These are phyloP conservation scores for Incumbomyces delicatus DNA, from an alignment of 2,329 filamentous ascomycete genomes.

Conservation along the genomic window DNA sequence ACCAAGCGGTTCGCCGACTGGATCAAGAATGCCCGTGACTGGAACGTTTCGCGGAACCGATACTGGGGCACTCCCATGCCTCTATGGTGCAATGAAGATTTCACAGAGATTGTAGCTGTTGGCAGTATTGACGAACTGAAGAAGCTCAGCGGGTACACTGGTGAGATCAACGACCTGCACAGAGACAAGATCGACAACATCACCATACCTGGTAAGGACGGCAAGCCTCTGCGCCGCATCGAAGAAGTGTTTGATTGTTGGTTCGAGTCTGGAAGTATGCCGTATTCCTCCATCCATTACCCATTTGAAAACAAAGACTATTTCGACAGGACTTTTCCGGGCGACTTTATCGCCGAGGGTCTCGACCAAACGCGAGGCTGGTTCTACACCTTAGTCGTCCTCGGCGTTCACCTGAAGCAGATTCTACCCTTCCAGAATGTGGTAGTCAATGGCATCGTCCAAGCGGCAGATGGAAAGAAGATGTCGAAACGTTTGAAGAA, in stretches of 20 bases:
- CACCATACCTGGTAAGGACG: constrained; percentile 74
- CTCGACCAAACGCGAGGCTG: constrained; percentile 82
- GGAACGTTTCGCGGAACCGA: constrained; percentile 80
- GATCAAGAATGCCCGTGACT: constrained; percentile 76
- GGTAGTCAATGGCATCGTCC: constrained; percentile 78
- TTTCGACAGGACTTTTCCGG: constrained; percentile 67
- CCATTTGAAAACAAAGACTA: constrained; percentile 73
- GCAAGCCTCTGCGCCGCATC: constrained; percentile 64
- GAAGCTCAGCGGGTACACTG: constrained; percentile 65
- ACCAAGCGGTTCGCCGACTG: constrained; percentile 78
- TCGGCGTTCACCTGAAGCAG: constrained; percentile 75
- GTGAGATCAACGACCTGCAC: constrained; percentile 70
- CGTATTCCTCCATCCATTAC: constrained; percentile 74
- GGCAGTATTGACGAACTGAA: constrained; percentile 72
- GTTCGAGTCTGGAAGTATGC: constrained; percentile 89
- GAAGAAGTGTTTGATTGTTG: constrained; percentile 87
- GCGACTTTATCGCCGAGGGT: constrained; percentile 81
- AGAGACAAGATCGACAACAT: constrained; percentile 81
- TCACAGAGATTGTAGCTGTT: constrained; percentile 69
- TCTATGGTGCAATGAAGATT: constrained; percentile 75
- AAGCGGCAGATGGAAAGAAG: constrained; percentile 86
- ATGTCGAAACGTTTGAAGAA: constrained; percentile 93
- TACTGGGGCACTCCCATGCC: constrained; percentile 88
- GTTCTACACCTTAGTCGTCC: constrained; percentile 80
- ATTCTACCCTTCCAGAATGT: constrained; percentile 78